A percentile compares a stretch with the other conserved stretches of the same genome.
phyloP scores from a whole-genome alignment of 208 protist species.

The Trypanosoma avium region DNA sequence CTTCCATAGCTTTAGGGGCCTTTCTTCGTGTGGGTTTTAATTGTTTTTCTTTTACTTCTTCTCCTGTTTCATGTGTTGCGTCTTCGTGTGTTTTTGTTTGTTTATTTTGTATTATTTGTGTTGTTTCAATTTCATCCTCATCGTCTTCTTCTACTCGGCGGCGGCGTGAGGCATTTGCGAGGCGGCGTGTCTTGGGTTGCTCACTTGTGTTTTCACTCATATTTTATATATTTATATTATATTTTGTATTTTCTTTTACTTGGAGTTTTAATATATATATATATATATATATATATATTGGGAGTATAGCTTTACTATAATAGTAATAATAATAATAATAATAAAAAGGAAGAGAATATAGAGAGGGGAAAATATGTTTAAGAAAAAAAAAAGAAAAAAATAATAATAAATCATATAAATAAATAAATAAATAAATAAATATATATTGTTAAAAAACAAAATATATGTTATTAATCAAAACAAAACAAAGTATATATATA shows the following conservation, averaged over 20 bases:
- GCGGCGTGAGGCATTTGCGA: no score
- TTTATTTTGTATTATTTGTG: background rate
- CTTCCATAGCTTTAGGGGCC: slow-evolving; percentile 25
- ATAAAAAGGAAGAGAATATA: background rate
- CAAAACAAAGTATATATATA: slow-evolving; percentile 9
- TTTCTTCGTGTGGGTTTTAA: background rate
- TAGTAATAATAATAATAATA: background rate
- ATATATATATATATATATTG: background rate
- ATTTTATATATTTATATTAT: background rate
- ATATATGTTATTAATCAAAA: slow-evolving; percentile 5
- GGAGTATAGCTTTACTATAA: background rate
- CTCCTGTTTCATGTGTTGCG: no score
- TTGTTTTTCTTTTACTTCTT: no score
- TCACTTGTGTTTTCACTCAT: slow-evolving; percentile 8
- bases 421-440: background rate
- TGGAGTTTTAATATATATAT: background rate
- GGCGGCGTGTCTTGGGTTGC: no score
- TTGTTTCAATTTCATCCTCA: slow-evolving; percentile 6
- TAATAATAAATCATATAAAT: background rate
- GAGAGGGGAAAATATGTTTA: background rate
- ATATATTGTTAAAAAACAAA: background rate
- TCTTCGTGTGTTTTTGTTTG: slow-evolving; percentile 8
- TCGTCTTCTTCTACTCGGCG: slow-evolving; percentile 20
- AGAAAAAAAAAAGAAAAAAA: background rate
- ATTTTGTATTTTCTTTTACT: background rate